A percentile compares a stretch with the other conserved stretches of the same genome.
Evolutionary conservation across 2,329 filamentous ascomycete genomes (phyloP).

Genomic region (Trichoderma polysporum): DNA sequence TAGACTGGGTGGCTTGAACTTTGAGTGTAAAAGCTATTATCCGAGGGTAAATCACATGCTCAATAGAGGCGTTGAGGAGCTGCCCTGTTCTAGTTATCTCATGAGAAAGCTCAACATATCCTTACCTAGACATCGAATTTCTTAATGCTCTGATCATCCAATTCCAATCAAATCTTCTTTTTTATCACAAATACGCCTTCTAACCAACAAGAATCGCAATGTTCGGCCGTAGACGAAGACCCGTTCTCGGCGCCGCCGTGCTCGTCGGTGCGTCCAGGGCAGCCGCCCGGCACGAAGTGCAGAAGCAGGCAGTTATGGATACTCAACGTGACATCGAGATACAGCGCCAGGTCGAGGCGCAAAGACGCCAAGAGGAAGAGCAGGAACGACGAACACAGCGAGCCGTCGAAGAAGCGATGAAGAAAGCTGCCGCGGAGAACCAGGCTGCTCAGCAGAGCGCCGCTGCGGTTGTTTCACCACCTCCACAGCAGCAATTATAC

Average conservation of each 20-base stretch:
- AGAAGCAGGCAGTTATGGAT: neutral
- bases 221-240: neutral
- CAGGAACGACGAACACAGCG: neutral
- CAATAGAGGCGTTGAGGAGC: neutral
- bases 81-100: neutral
- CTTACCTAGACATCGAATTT: neutral
- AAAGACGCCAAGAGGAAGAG: neutral
- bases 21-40: neutral
- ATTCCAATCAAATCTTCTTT: neutral
- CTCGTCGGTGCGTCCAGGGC: neutral
- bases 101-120: neutral
- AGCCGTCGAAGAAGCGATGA: neutral
- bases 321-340: neutral
- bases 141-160: neutral
- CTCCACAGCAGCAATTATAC: neutral
- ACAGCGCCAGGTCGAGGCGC: neutral
- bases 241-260: conserved; percentile 5
- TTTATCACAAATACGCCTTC: neutral
- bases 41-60: neutral
- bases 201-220: neutral
- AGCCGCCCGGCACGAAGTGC: neutral
- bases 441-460: neutral
- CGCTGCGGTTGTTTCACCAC: neutral
- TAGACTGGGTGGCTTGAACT: neutral
- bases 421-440: neutral